A percentile compares a stretch with the other conserved stretches of the same genome.
phyloP scores from a whole-genome alignment of 2,329 filamentous ascomycete genomes.

The Lecanicillium sp. region DNA sequence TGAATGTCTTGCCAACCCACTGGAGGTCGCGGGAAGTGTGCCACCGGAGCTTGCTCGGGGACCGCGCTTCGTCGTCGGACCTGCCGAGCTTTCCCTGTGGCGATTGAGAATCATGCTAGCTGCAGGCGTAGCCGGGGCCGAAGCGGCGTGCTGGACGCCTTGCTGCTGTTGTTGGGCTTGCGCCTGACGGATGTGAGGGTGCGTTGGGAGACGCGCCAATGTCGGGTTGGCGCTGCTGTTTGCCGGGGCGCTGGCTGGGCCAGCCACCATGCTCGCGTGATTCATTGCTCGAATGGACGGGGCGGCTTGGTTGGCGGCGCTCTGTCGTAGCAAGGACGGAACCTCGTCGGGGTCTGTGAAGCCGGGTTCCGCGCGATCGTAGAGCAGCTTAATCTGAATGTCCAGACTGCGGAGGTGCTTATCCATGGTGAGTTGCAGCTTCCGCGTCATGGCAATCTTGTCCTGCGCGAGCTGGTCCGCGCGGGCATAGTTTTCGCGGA shows the following conservation, averaged over 20 bases:
- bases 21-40: conserved; percentile 43
- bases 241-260: conserved; percentile 14
- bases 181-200: conserved; percentile 38
- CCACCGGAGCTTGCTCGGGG: conserved; percentile 40
- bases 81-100: conserved; percentile 52
- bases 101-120: conserved; percentile 52
- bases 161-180: conserved; percentile 35
- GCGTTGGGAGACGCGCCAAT: conserved; percentile 34
- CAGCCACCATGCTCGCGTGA: conserved; percentile 25
- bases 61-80: conserved; percentile 48
- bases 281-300: conserved; percentile 35
- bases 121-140: conserved; percentile 53
- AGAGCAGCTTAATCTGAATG: conserved; percentile 52
- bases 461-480: conserved; percentile 67
- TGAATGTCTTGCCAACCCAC: conserved; percentile 52
- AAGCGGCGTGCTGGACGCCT: conserved; percentile 34
- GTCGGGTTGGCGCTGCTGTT: conserved; percentile 31
- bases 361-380: conserved; percentile 53
- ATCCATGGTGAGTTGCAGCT: conserved; percentile 51
- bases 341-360: conserved; percentile 56
- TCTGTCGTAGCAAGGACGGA: conserved; percentile 53
- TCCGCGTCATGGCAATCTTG: conserved; percentile 63
- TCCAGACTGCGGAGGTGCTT: conserved; percentile 59
- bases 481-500: conserved; percentile 59
- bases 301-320: conserved; percentile 42